Evolutionary conservation across 2,329 filamentous ascomycete species (phyloP), one percentile per base, ranked within the genome.

Genomic region (Xylariaceae sp.): DNA sequence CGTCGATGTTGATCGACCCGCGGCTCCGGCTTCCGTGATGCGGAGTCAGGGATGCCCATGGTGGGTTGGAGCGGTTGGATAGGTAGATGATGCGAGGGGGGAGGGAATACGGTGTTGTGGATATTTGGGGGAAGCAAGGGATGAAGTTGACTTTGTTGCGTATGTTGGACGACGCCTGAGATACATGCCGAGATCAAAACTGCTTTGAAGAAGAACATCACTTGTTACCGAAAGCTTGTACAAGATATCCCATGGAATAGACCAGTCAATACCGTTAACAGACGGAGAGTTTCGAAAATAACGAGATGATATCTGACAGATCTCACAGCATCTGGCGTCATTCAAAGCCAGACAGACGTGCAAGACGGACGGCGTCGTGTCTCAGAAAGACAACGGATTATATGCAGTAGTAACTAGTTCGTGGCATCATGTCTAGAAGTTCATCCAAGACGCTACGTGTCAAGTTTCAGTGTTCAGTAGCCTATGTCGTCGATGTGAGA

Each of bases 271-370:
- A 15, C 8, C 3, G 37, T 9, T 13, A 7, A 39, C 8, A 9
- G 37, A 39, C 37, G 8, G 9, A 47, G 44, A n/a, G 15, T n/a
- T 47, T 13, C 1, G n/a, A 1, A 37, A 51, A n/a, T n/a, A 10
- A 61, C 58, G n/a, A 63, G 54, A 55, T 69, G 67, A 69, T 64
- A 68, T 65, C 48, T 68, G 67, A 69, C 55, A 67, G 62, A 66
- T 69, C 56, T 65, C 58, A 61, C 64, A 37, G 35, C 35, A 5
- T 9, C 37, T 3, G 37, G 37, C 37, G 37, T 42, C 37, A 42
- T 42, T 7, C 37, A 8, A 42, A 42, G 37, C 37, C 23, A 30
- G 23, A 30, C 17, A 18, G 2, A 18, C 17, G 17, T 18, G 1
- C 17, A 18, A 18, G 17, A 18, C 17, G 17, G 17, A 18, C 17